A percentile compares a stretch with the other conserved stretches of the same genome.
These are phyloP conservation scores for Candida yuanshanica DNA, from an alignment of 805 yeast genomes.

Conservation along the genomic window DNA sequence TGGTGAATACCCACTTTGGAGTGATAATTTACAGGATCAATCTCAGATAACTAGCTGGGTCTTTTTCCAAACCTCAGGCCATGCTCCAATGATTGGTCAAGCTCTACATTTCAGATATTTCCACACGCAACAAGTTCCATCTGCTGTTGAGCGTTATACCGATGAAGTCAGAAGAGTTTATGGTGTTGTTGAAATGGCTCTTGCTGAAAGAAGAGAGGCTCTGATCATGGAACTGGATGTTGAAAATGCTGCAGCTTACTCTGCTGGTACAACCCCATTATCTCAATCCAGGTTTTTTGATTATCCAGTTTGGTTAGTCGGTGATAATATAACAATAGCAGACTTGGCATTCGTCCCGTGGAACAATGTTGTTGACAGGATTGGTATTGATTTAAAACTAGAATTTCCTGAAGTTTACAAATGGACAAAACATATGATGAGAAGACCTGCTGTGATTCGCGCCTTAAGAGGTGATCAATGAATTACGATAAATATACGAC, in stretches of 20 bases:
- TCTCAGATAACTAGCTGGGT: conserved; percentile 84
- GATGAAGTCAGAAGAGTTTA: conserved; percentile 92
- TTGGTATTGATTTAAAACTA: conserved; percentile 78
- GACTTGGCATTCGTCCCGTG: conserved; percentile 93
- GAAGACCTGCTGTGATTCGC: conserved; percentile 84
- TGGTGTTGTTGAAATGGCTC: conserved; percentile 91
- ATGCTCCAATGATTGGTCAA: conserved; percentile 98
- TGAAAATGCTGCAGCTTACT: conserved; percentile 82
- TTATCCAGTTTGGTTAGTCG: conserved; percentile 93
- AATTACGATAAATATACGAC: not conserved
- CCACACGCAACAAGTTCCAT: conserved; percentile 78
- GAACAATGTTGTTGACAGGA: conserved; percentile 92
- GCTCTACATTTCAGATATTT: conserved; percentile 91
- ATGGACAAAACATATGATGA: conserved; percentile 95
- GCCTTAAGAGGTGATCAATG: conserved; percentile 68
- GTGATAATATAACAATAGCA: conserved; percentile 78
- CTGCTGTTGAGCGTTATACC: conserved; percentile 85
- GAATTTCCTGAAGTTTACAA: conserved; percentile 95
- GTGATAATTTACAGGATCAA: conserved; percentile 72
- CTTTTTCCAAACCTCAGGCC: conserved; percentile 93
- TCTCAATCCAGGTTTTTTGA: conserved; percentile 84
- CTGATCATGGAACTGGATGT: conserved; percentile 82
- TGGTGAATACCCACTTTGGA: conserved; percentile 75
- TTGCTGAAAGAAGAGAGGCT: conserved; percentile 89
- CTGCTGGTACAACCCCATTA: conserved; percentile 83